phyloP scores from a whole-genome alignment of 768 basidiomycete genomes.

The Russula earlei region DNA sequence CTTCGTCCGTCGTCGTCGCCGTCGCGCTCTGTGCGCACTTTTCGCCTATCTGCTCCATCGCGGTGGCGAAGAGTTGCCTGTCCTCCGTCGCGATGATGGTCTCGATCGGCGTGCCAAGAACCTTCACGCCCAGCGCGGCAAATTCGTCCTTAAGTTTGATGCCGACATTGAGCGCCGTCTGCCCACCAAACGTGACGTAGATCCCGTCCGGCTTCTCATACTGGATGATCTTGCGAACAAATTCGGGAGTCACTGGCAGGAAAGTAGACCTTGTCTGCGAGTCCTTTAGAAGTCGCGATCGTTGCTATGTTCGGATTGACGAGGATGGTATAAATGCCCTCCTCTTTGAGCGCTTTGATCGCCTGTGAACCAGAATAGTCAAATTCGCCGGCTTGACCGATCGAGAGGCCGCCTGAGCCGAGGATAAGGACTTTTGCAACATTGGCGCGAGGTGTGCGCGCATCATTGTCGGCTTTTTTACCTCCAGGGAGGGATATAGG shows the following conservation, averaged over 20 bases:
- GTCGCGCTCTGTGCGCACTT: constrained; percentile 86
- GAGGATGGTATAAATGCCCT: constrained; percentile 98
- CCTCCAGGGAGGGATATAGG: constrained; percentile 69
- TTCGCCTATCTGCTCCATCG: constrained; percentile 94
- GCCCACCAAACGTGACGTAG: constrained; percentile 97
- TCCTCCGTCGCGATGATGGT: constrained; percentile 98
- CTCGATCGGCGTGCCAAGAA: constrained; percentile 93
- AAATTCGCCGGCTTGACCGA: constrained; percentile 98
- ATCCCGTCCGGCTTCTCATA: constrained; percentile 99
- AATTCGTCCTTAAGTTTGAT: constrained; percentile 98
- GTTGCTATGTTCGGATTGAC: constrained; percentile 99
- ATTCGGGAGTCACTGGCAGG: constrained; percentile 96
- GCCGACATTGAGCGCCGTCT: constrained; percentile 93
- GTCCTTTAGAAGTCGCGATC: constrained; percentile 92
- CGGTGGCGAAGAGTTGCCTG: constrained; percentile 83
- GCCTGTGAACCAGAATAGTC: constrained; percentile 99
- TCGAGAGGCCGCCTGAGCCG: constrained; percentile 94
- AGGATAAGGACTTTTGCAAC: constrained; percentile 94
- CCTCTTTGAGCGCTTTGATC: constrained; percentile 97
- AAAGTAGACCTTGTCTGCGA: constrained; percentile 99
- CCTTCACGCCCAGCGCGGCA: constrained; percentile 76
- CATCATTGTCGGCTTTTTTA: constrained; percentile 76
- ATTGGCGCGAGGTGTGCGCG: constrained; percentile 55
- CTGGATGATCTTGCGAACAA: constrained; percentile 95
- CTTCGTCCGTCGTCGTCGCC: constrained; percentile 81